Percentiles rank a stretch among this genome's conserved stretches.
phyloP scores from a whole-genome alignment of 306 rosid genomes.

The Casuarina cunninghamiana region DNA sequence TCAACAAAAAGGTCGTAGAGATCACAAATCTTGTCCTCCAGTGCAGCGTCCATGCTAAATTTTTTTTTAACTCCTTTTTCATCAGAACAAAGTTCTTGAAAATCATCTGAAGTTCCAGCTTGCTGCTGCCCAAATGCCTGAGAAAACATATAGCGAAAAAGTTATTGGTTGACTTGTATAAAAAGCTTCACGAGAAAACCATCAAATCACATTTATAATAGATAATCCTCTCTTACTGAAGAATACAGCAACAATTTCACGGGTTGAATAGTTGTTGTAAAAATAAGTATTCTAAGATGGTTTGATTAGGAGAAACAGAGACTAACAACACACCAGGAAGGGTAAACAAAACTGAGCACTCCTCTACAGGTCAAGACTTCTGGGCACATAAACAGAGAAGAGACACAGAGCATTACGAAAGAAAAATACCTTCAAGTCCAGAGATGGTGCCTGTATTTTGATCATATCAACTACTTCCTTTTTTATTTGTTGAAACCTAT shows the following conservation, averaged over 20 bases:
- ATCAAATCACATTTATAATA: constrained; percentile 10
- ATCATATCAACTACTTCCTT: constrained; percentile 89
- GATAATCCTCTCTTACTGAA: constrained; percentile 22
- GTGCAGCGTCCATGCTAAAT: constrained; percentile 68
- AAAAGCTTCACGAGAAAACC: constrained; percentile 24
- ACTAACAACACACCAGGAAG: constrained; percentile 24
- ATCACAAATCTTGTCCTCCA: constrained; percentile 99
- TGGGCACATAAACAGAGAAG: not conserved
- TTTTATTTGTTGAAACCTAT: constrained; percentile 82
- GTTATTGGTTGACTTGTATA: constrained; percentile 4
- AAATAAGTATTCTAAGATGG: constrained; percentile 2
- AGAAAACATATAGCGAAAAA: constrained; percentile 31
- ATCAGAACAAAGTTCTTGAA: constrained; percentile 64
- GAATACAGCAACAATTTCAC: not conserved
- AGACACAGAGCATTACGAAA: constrained; percentile 1
- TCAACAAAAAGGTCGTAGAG: constrained; percentile 96
- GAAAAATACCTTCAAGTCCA: constrained; percentile 69
- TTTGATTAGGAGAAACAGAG: not conserved
- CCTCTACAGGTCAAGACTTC: not conserved
- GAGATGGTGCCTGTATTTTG: constrained; percentile 50
- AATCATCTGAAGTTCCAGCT: constrained; percentile 60
- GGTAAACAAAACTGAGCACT: constrained; percentile 13
- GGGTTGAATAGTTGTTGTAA: not conserved
- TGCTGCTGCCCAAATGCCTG: constrained; percentile 62
- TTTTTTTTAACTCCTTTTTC: constrained; percentile 61